phyloP scores from a whole-genome alignment of 2,329 filamentous ascomycete species.

The Geosmithia flava region DNA sequence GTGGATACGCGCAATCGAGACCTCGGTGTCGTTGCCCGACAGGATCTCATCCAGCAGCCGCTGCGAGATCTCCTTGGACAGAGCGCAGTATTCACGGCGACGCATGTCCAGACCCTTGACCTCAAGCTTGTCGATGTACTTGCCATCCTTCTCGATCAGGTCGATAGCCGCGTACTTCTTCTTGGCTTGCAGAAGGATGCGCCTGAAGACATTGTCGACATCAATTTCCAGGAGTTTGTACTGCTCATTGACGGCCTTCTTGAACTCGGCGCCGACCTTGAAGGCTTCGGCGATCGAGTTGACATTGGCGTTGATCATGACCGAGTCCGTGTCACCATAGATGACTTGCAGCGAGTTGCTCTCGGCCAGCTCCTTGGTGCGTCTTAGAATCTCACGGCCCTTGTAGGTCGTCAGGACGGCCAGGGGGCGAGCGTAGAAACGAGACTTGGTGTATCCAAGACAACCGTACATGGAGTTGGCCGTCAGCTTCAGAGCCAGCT shows the following conservation, averaged over 20 bases:
- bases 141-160: conserved; percentile 77
- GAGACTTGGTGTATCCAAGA: conserved; percentile 90
- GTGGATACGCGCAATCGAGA: conserved; percentile 80
- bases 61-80: conserved; percentile 90
- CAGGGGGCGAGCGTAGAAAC: conserved; percentile 90
- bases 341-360: conserved; percentile 87
- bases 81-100: conserved; percentile 86
- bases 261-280: conserved; percentile 89
- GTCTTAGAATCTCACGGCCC: conserved; percentile 90
- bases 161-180: conserved; percentile 99
- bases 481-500: conserved; percentile 89
- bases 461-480: conserved; percentile 99
- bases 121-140: conserved; percentile 88
- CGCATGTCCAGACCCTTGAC: conserved; percentile 98
- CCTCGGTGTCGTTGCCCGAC: conserved; percentile 83
- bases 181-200: conserved; percentile 89
- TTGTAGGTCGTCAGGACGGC: conserved; percentile 96
- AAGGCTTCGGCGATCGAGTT: conserved; percentile 85
- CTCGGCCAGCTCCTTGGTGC: conserved; percentile 92
- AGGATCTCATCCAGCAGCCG: conserved; percentile 88
- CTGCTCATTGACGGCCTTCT: conserved; percentile 83
- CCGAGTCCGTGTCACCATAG: conserved; percentile 97
- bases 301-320: conserved; percentile 99
- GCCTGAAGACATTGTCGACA: conserved; percentile 93
- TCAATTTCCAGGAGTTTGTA: conserved; percentile 94